Percentiles rank a stretch among this genome's conserved stretches.
Evolutionary conservation across 768 basidiomycete species (phyloP).

Genomic region (Auricularia auricula-judae): DNA sequence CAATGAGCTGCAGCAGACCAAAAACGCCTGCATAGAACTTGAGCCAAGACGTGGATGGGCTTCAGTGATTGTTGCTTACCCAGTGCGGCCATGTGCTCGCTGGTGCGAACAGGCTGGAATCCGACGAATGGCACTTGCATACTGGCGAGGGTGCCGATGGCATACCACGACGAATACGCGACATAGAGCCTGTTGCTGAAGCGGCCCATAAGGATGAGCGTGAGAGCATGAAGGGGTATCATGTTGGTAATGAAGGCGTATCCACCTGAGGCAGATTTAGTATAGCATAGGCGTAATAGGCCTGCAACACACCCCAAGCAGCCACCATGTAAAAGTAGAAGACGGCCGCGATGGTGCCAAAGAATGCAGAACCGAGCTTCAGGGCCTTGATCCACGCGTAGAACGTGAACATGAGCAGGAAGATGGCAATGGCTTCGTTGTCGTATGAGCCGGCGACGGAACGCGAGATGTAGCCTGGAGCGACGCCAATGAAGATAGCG

Average conservation of each 20-base stretch:
- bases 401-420: conserved; percentile 99
- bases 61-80: conserved; percentile 36
- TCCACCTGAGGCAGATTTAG: conserved; percentile 45
- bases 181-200: conserved; percentile 88
- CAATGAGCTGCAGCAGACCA: conserved; percentile 90
- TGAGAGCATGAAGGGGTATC: conserved; percentile 94
- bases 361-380: conserved; percentile 87
- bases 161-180: conserved; percentile 95
- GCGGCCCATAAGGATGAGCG: conserved; percentile 91
- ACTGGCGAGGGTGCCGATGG: conserved; percentile 89
- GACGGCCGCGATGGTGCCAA: conserved; percentile 78
- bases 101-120: conserved; percentile 94
- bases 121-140: conserved; percentile 99
- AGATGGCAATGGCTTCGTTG: conserved; percentile 99
- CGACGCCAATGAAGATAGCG: conserved; percentile 96
- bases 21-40: conserved; percentile 59
- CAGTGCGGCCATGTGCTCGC: conserved; percentile 97
- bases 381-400: conserved; percentile 94
- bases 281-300: neutral
- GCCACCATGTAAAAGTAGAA: conserved; percentile 99
- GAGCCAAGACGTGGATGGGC: neutral
- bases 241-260: conserved; percentile 99
- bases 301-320: conserved; percentile 71
- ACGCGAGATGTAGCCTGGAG: conserved; percentile 96
- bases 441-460: conserved; percentile 99